Evolutionary conservation across 169 alveolate genomes (phyloP).

Genomic region (Ichthyophthirius multifiliis): DNA sequence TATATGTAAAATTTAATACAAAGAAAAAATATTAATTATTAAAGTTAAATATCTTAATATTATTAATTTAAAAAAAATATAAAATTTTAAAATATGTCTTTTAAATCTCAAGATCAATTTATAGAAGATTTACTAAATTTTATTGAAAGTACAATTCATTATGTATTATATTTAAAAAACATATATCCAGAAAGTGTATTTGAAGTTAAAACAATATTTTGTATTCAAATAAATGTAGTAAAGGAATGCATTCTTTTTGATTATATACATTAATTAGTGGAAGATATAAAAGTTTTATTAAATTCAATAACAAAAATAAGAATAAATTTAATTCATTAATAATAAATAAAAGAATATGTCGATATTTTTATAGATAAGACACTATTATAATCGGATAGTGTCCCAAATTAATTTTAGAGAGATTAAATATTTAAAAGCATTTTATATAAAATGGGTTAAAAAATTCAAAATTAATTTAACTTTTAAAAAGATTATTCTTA

Average conservation of each 20-base stretch:
- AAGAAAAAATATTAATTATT: too few relatives aligned
- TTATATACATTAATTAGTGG: neutral
- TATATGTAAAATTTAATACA: too few relatives aligned
- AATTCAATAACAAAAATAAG: neutral
- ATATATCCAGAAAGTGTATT: neutral
- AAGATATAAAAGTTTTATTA: neutral
- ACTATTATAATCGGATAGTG: neutral
- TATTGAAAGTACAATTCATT: neutral
- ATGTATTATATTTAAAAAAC: neutral
- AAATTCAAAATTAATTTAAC: neutral
- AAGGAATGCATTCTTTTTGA: neutral
- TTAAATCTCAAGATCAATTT: neutral
- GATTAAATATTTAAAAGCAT: constrained; percentile 1
- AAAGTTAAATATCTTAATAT: too few relatives aligned
- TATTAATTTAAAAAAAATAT: too few relatives aligned
- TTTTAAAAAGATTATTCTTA: neutral
- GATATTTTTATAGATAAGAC: neutral
- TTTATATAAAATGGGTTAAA: neutral
- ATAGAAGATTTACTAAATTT: neutral
- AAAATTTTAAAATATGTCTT: neutral
- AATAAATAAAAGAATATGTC: neutral
- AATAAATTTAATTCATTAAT: neutral
- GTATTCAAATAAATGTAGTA: neutral
- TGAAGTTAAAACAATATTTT: neutral
- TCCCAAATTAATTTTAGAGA: neutral